These are phyloP conservation scores for Epichloe amarillans DNA, from an alignment of 2,329 filamentous ascomycete genomes.

Conservation along the genomic window DNA sequence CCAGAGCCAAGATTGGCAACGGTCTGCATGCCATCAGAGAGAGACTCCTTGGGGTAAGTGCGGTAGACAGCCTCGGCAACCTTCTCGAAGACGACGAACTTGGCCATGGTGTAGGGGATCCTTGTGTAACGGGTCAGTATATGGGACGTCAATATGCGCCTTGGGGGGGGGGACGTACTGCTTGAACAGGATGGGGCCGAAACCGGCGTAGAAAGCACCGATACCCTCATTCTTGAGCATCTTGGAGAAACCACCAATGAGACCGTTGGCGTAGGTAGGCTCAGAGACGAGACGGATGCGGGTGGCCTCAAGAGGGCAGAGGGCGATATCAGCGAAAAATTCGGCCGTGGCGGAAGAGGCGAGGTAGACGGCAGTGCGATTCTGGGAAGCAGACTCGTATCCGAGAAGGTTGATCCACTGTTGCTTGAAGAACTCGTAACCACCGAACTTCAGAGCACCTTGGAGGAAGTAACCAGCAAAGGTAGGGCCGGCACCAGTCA, in stretches of 20 bases:
- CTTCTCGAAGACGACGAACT: conserved; percentile 92
- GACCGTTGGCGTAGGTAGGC: conserved; percentile 71
- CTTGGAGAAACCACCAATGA: conserved; percentile 69
- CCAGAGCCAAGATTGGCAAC: conserved; percentile 58
- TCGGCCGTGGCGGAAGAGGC: conserved; percentile 52
- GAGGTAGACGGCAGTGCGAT: conserved; percentile 72
- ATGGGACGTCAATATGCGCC: neutral
- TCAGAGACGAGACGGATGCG: conserved; percentile 87
- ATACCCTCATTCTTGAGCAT: conserved; percentile 72
- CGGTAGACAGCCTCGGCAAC: conserved; percentile 62
- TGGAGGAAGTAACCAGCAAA: conserved; percentile 88
- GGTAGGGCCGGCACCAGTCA: conserved; percentile 77
- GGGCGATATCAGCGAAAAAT: conserved; percentile 65
- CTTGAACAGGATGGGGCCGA: conserved; percentile 68
- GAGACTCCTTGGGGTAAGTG: conserved; percentile 53
- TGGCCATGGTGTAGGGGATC: conserved; percentile 88
- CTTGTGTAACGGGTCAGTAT: conserved; percentile 24
- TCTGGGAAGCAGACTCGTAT: conserved; percentile 62
- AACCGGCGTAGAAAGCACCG: conserved; percentile 80
- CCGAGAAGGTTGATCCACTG: conserved; percentile 71
- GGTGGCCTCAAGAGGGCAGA: conserved; percentile 85
- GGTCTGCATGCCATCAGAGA: conserved; percentile 60
- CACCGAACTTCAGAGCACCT: conserved; percentile 86
- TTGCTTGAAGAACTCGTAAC: conserved; percentile 95
- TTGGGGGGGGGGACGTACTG: conserved; percentile 19